Percentiles rank a stretch among this genome's conserved stretches.
Evolutionary conservation across 768 basidiomycete species (phyloP).

Genomic region (Phaeotremella skinneri): DNA sequence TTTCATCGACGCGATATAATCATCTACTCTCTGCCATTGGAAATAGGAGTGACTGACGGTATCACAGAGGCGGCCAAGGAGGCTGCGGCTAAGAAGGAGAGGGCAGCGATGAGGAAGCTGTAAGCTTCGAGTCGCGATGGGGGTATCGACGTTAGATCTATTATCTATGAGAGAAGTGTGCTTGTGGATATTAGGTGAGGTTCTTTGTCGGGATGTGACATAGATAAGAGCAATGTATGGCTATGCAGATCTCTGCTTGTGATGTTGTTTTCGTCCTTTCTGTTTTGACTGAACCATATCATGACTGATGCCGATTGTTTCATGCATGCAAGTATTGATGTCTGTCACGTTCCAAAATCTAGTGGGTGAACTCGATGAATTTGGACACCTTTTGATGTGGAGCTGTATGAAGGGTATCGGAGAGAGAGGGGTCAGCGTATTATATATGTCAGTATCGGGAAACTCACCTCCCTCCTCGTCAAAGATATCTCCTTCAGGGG

Average conservation of each 20-base stretch:
- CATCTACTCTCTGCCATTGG: background rate
- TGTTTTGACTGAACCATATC: too few relatives aligned
- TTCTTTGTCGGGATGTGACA: too few relatives aligned
- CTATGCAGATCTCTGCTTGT: too few relatives aligned
- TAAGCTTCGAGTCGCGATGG: background rate
- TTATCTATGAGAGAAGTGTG: too few relatives aligned
- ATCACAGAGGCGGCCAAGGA: conserved; percentile 39
- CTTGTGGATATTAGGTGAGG: too few relatives aligned
- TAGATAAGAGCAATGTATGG: too few relatives aligned
- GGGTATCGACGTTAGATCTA: too few relatives aligned
- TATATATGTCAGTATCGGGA: background rate
- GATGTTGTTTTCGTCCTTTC: too few relatives aligned
- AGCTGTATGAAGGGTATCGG: conserved; percentile 18
- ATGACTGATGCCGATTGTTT: too few relatives aligned
- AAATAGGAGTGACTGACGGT: conserved; percentile 6
- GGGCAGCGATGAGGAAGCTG: conserved; percentile 8
- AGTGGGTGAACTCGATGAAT: background rate
- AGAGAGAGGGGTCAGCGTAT: background rate
- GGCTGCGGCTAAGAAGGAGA: conserved; percentile 45
- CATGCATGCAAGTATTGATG: too few relatives aligned
- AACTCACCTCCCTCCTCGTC: conserved; percentile 49
- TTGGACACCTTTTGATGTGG: conserved; percentile 37
- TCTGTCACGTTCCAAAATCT: background rate
- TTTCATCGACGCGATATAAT: background rate
- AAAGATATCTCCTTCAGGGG: conserved; percentile 36